Evolutionary conservation across 257 asterid species (phyloP), one percentile per base, ranked within the genome.

Genomic region (Penstemon barbatus): DNA sequence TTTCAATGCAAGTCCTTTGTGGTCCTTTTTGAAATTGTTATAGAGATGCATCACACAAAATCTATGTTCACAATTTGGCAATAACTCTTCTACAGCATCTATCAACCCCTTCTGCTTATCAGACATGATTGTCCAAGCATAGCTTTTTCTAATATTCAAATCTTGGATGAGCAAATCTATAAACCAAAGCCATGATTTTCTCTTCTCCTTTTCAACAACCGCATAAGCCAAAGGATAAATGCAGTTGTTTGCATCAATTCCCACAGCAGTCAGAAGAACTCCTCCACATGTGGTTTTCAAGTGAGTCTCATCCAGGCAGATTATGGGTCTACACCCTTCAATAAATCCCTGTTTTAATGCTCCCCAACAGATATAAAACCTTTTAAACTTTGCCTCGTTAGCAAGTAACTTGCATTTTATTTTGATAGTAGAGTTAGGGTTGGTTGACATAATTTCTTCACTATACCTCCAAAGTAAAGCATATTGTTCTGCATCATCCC

Each of bases 171-270:
- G 38, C 0, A 54, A 1, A 0, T 19, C 6, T 6, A 67, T 1
- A 41, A 54, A 54, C 63, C 41, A 65, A 37, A 9, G 7, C 63
- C 72, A 50, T 3, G 25, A 4, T 0, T 41, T 42, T 4, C 43
- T 67, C 5, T 9, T 8, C 10, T 52, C 71, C 3, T 42, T 40
- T 2, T 67, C 63, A 1, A 55, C 55, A 41, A 54, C 55, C 0
- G 59, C 62, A 51, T 52, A 66, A 7, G 62, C 9, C 7, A 66
- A 52, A 3, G 15, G 62, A 7, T 51, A 66, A 41, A 66, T 52
- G 1, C 33, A 46, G 13, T 63, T 63, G 8, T 46, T 48, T 3
- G 57, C 49, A 51, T 65, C 49, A 49, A 65, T 5, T 2, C 45
- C 43, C 2, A 54, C 44, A n/a, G 4, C 54, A 15, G 4, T 15